Conservation (phyloP, 2,329 filamentous ascomycete genomes). For the Alternaria gansuensis region DNA sequence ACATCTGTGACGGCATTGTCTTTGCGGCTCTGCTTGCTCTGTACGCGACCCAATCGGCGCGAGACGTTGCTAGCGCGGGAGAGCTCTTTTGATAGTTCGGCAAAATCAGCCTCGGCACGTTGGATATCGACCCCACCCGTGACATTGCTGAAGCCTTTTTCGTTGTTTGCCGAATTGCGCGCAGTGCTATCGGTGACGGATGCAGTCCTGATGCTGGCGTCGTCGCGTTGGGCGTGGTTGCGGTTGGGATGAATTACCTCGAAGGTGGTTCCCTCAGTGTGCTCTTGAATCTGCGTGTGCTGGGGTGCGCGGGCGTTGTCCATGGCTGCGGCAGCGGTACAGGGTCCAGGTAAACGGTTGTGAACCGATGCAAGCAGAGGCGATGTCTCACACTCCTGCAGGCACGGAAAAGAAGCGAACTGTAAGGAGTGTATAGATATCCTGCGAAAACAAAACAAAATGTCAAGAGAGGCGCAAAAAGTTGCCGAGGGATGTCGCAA, state of each 20-base stretch:
- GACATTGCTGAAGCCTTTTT: slow-evolving; percentile 29
- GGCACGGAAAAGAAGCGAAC: slow-evolving; percentile 18
- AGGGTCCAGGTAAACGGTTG: slow-evolving; percentile 17
- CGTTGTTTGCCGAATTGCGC: slow-evolving; percentile 34
- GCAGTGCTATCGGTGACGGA: slow-evolving; percentile 35
- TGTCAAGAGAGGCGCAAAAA: slow-evolving; percentile 1
- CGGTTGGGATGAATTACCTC: slow-evolving; percentile 42
- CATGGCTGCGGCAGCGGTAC: slow-evolving; percentile 33
- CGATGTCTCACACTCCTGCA: slow-evolving; percentile 19
- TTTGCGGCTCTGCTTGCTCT: slow-evolving; percentile 56
- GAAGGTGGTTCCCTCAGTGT: slow-evolving; percentile 38
- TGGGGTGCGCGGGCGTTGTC: slow-evolving; percentile 34
- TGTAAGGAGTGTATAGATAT: slow-evolving; percentile 27
- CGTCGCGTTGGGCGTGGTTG: slow-evolving; percentile 27
- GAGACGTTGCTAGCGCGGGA: slow-evolving; percentile 53
- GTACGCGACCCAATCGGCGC: slow-evolving; percentile 55
- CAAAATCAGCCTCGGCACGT: slow-evolving; percentile 75
- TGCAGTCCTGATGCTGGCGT: slow-evolving; percentile 32
- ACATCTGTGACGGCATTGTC: slow-evolving; percentile 57
- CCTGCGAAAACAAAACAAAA: slow-evolving; percentile 14
- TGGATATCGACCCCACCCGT: slow-evolving; percentile 65
- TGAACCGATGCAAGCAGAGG: slow-evolving; percentile 5
- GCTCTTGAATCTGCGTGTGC: slow-evolving; percentile 32
- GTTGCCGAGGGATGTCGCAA: slow-evolving; percentile 9
- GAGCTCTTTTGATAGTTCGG: slow-evolving; percentile 65